Base-by-base conservation (phyloP, 2,329 filamentous ascomycete species). In the Colletotrichum chrysophilum region DNA sequence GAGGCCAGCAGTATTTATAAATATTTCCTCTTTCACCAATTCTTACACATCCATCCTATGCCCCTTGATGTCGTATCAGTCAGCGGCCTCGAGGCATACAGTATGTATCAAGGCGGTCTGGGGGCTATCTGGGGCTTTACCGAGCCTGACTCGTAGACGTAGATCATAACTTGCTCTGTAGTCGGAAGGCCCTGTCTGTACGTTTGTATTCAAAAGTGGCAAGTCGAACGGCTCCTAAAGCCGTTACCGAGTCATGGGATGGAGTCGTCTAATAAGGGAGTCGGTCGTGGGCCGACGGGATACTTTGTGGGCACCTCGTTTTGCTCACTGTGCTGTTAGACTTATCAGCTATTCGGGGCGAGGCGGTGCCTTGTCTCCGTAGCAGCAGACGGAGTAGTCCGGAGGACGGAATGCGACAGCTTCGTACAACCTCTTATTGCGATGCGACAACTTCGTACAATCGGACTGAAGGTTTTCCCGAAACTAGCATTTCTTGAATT, bases 41-140 rank as follows among this genome's bases (percentile, higher is more conserved):
- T 28, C n/a, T 26, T 5, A 7, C 9, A 0, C 0, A 32, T 32
- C 0, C 18, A 3, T n/a, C 1, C 6, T 32, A 6, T 4, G 2
- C n/a, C 28, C 13, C 26, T 62, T 28, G 4, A n/a, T 2, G 8
- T 18, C 0, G 26, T 32, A 43, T 43, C 21, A 24, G 32, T 28
- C 9, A 64, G 61, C 34, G 21, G 34, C 34, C n/a, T 64, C 4
- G 9, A 52, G 4, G n/a, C 32, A 7, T 34, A 26, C 34, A 7
- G 21, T 0, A 26, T 26, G 21, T 64, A 52, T 52, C 43, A 52
- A 52, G 43, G 10, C 61, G 34, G 34, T 64, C 61, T 64, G 8
- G 21, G 14, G 13, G 13, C 5, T 6, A 34, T 26, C 28, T 38
- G 61, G 10, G 21, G 34, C 30, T 26, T 34, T 64, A 36, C 21